Percentiles rank a stretch among this genome's conserved stretches.
Evolutionary conservation across 208 protist genomes (phyloP).

Genomic region (Acanthamoeba castellanii): DNA sequence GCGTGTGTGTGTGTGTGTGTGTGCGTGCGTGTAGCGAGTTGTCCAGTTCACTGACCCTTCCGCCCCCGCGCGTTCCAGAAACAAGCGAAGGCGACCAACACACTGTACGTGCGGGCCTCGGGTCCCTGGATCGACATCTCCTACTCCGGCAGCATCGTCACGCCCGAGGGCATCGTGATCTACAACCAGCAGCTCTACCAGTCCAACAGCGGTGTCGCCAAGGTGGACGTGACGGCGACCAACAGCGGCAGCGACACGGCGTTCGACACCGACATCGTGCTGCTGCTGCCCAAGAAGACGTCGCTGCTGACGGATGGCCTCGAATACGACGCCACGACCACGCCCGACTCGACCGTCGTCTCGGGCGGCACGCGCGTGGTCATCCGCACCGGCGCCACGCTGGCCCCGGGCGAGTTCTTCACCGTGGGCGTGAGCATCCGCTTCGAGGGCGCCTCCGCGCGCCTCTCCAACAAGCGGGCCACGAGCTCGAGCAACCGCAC

Average conservation of each 20-base stretch:
- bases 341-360: not conserved
- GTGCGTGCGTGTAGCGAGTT: too few species aligned
- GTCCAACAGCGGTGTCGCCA: constrained; percentile 37
- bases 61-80: not conserved
- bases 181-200: constrained; percentile 48
- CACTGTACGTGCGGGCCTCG: constrained; percentile 2
- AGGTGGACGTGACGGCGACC: constrained; percentile 25
- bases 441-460: not conserved
- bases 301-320: not conserved
- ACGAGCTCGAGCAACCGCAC: constrained; percentile 26
- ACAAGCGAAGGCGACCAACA: constrained; percentile 16
- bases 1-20: too few species aligned
- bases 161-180: constrained; percentile 2
- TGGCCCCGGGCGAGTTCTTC: constrained; percentile 38
- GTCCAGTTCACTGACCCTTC: not conserved
- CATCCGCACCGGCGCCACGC: not conserved
- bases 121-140: constrained; percentile 44
- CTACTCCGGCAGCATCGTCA: constrained; percentile 9
- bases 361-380: not conserved
- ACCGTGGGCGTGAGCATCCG: constrained; percentile 21
- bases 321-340: not conserved
- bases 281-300: not conserved
- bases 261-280: constrained; percentile 15
- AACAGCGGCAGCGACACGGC: constrained; percentile 35
- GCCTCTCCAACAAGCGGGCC: constrained; percentile 7